phyloP scores from a whole-genome alignment of 257 asterid species.

The Striga asiatica region DNA sequence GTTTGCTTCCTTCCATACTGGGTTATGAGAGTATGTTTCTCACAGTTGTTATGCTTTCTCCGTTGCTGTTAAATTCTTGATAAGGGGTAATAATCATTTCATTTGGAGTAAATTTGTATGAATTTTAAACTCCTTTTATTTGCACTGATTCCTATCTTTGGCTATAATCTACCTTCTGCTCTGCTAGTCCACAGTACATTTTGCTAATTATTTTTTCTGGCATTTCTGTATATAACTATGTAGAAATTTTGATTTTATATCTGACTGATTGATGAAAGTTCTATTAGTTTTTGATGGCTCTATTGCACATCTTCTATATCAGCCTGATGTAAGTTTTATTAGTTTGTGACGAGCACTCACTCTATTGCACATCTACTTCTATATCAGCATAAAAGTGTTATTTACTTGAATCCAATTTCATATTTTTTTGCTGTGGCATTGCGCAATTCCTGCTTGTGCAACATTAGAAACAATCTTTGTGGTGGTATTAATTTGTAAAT shows the following conservation, averaged over 20 bases:
- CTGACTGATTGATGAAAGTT: too few species aligned
- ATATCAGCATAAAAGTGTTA: not conserved
- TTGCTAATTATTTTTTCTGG: not conserved
- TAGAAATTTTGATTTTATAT: too few species aligned
- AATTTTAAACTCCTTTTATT: not conserved
- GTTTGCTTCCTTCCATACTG: constrained; percentile 81
- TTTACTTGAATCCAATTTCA: not conserved
- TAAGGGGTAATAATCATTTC: not conserved
- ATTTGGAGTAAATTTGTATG: not conserved
- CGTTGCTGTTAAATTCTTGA: not conserved
- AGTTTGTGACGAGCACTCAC: not conserved
- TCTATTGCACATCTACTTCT: not conserved
- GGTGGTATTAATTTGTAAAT: not conserved
- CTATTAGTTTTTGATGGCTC: too few species aligned
- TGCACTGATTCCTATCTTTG: not conserved
- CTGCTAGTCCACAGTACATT: not conserved
- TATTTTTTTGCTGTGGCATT: not conserved
- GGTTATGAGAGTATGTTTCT: constrained; percentile 62
- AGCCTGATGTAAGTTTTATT: not conserved
- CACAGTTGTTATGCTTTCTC: not conserved
- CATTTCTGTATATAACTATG: not conserved
- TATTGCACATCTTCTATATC: too few species aligned
- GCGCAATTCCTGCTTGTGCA: constrained; percentile 11
- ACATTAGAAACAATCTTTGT: not conserved
- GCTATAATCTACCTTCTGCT: not conserved